Base-by-base conservation (phyloP, 495 filamentous ascomycete species). In the Choiromyces venosus region DNA sequence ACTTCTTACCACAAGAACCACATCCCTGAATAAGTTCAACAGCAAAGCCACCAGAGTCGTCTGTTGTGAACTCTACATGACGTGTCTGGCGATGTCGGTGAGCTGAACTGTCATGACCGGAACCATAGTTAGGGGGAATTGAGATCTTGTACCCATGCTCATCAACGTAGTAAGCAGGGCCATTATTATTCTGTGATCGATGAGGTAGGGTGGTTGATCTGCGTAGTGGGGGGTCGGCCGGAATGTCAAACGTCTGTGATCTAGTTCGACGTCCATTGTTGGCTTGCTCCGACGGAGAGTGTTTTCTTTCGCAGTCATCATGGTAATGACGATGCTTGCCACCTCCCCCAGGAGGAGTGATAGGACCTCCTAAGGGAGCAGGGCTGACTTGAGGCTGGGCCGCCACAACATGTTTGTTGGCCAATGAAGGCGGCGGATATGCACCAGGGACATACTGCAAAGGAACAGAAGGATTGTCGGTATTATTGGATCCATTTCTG, bases 41-140 rank as follows among this genome's bases (percentile, higher is more conserved):
- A 16, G 76, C 75, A 56, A 77, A 73, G 37, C 72, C 75, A 38
- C 75, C 75, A 16, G 74, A 69, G 29, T 67, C 69, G n/a, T 77
- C 75, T 65, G 66, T 73, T 19, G 75, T 77, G 10, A 77, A 64
- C 37, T 73, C 75, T 39, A 77, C 69, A 36, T 73, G 74, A 35
- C 70, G 75, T 44, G 75, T 76, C 38, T 67, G 76, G 38, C 67
- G 61, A 37, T 77, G 70, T 44, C 40, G 40, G 18, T 44, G 70
- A 61, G 52, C 25, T 33, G 66, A 66, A 37, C 21, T 77, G 42
- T 67, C 38, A 33, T 18, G n/a, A 12, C 38, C 42, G 16, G 37
- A 37, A 12, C 52, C 3, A 7, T 33, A 61, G 39, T 38, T 37
- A 3, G 75, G 75, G 12, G 69, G 33, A 61, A 77, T 56, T 14